These are phyloP conservation scores for Verbascum thapsus DNA, from an alignment of 257 asterid genomes.

Conservation along the genomic window DNA sequence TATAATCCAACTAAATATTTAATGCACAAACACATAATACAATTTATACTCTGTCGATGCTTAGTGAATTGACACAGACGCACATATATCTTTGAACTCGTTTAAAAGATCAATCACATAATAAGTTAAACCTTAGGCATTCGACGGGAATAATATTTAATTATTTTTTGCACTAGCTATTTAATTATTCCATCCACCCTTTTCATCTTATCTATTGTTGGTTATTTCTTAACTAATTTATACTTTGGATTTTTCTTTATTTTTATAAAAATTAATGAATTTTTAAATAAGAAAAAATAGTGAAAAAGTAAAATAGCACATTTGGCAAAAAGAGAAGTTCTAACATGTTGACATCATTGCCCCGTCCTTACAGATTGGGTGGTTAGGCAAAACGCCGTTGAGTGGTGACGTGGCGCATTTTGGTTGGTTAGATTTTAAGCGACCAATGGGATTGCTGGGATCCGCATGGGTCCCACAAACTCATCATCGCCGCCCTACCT, in stretches of 20 bases:
- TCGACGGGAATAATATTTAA: too few species aligned
- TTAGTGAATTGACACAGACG: too few species aligned
- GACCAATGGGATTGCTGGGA: slow-evolving; percentile 62
- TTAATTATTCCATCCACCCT: too few species aligned
- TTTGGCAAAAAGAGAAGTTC: background rate
- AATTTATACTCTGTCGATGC: too few species aligned
- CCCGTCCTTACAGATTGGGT: slow-evolving; percentile 27
- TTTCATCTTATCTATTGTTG: too few species aligned
- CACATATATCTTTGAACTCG: too few species aligned
- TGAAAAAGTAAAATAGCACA: background rate
- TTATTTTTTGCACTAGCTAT: too few species aligned
- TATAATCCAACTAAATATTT: slow-evolving; percentile 14
- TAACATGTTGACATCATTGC: slow-evolving; percentile 16
- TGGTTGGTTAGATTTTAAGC: slow-evolving; percentile 37
- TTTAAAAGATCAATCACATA: too few species aligned
- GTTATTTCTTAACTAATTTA: too few species aligned
- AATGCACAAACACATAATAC: slow-evolving; percentile 4
- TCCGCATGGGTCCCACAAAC: slow-evolving; percentile 29
- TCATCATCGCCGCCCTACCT: slow-evolving; percentile 22
- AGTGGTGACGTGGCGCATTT: slow-evolving; percentile 34
- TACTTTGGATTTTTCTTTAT: too few species aligned
- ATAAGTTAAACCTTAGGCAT: too few species aligned
- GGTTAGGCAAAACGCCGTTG: slow-evolving; percentile 26
- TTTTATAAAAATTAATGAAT: too few species aligned
- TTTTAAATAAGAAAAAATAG: background rate